Evolutionary conservation across 2,329 filamentous ascomycete species (phyloP), one percentile per base, ranked within the genome.

Genomic region (Arthrobotrys iridis): DNA sequence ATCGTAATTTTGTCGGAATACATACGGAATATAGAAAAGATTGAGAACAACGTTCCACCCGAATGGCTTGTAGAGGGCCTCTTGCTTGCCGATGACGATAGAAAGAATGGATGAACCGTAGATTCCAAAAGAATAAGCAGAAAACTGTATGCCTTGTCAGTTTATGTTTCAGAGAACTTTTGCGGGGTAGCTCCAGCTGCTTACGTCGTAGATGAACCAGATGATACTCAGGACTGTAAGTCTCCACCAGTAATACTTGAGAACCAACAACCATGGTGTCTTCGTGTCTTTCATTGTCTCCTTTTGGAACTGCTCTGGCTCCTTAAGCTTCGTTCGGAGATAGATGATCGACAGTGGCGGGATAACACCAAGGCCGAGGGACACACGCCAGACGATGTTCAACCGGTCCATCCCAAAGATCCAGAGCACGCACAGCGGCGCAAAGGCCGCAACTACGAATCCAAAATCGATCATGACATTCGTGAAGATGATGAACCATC

Each of bases 21-120:
- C 66, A 37, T 74, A 74, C 50, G 77, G 73, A 28, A 72, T 71
- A 48, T 57, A 64, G 82, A 97, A 97, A 77, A 93, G 84, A 81
- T 95, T 96, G 84, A 96, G 88, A 43, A 97, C 86, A 0, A 91
- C 93, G 80, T 92, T 93, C 93, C 93, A 97, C 41, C 93, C 93
- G 76, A 97, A 93, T 8, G 89, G 84, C 77, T 90, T 91, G 80
- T 92, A 94, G 1, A 97, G 84, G 0, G 88, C 28, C 24, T 68
- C 85, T 3, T 81, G 79, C 0, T 84, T 80, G 7, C 88, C 87
- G 43, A 90, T 88, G 26, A 92, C 86, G 72, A 88, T 89, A 40
- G 84, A 81, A 0, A 96, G 83, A 79, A 96, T 94, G 0, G 88
- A 87, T 0, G 90, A 89, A 0, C 91, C 91, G 83, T 95, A 97